Evolutionary conservation across 208 protist species (phyloP), one percentile per base, ranked within the genome.

Genomic region (Leishmania gerbilli): DNA sequence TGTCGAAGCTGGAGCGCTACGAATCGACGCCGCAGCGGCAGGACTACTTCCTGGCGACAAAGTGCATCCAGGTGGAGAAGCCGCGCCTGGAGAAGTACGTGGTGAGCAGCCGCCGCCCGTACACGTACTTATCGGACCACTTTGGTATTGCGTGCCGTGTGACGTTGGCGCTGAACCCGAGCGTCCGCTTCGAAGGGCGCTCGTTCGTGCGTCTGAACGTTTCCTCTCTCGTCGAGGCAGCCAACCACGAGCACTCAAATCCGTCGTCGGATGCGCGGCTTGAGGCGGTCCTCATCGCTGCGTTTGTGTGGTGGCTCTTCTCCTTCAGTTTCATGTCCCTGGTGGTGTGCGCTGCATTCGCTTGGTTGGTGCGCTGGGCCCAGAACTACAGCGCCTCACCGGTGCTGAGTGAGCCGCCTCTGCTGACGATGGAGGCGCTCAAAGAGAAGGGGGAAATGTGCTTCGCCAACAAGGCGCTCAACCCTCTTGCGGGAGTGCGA

Each of bases 61-160:
- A 83, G 7, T 45, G 74, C 21, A 79, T 96, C 53, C 77, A 68
- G 55, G 87, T 89, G 17, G 64, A 79, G 42, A 24, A 79, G 42
- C 76, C 90, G 19, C 79, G 72, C 31, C 81, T 98, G 47, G 90
- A 94, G 64, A 97, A 97, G 85, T 98, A 96, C 85, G 89, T 96
- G 45, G 90, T 91, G 55, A 89, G 89, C 75, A 91, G 86, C 77
- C 77, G 88, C 40, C 89, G 91, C 21, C 95, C 95, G 21, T 98
- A 97, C 87, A 88, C 88, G 15, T 97, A 98, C 79, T 87, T 98
- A 13, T 96, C 93, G 9, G 93, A 98, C 82, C 95, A 98, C 85
- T 98, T 96, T 87, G 95, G 95, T 56, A 87, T 97, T 31, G 81
- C 88, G 7, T 82, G 81, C 31, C 77, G 77, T 55, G 71, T 96